Conservation (phyloP, 768 basidiomycete species). For the Myochromella boudieri region DNA sequence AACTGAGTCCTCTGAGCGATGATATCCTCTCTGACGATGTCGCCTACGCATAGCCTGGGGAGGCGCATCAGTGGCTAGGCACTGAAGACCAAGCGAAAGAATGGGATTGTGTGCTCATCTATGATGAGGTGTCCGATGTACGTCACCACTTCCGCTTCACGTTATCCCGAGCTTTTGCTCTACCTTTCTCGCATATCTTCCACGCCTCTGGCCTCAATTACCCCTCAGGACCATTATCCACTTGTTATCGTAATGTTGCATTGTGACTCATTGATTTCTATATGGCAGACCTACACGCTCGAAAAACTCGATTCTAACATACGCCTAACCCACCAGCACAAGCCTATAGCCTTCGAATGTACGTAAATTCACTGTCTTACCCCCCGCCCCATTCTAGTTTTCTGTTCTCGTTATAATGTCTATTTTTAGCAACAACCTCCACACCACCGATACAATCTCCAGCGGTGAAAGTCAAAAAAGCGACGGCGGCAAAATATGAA, state of each 20-base stretch:
- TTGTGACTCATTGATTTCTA: too few species aligned
- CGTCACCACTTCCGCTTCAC: too few species aligned
- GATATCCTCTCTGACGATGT: not conserved
- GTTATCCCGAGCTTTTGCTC: slow-evolving; percentile 29
- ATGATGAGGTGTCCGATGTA: slow-evolving; percentile 75
- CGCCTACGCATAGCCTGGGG: slow-evolving; percentile 39
- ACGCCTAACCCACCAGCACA: slow-evolving; percentile 52
- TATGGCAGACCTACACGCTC: slow-evolving; percentile 72
- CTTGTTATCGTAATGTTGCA: too few species aligned
- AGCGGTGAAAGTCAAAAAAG: too few species aligned
- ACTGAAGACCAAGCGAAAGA: slow-evolving; percentile 61
- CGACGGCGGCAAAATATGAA: slow-evolving; percentile 17
- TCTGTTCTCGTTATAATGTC: slow-evolving; percentile 1
- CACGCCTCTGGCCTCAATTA: not conserved
- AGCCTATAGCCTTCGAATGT: slow-evolving; percentile 25
- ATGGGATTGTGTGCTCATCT: slow-evolving; percentile 76
- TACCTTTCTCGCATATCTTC: not conserved
- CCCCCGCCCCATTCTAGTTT: slow-evolving; percentile 3
- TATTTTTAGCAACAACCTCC: slow-evolving; percentile 19
- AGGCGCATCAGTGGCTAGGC: slow-evolving; percentile 58
- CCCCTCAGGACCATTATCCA: slow-evolving; percentile 13
- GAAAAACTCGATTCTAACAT: slow-evolving; percentile 75
- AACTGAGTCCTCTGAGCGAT: not conserved
- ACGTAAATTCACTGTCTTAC: not conserved
- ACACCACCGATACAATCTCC: slow-evolving; percentile 21